Evolutionary conservation across 306 rosid genomes (phyloP), one percentile per base, ranked within the genome.

Genomic region (Gillenia trifoliata): DNA sequence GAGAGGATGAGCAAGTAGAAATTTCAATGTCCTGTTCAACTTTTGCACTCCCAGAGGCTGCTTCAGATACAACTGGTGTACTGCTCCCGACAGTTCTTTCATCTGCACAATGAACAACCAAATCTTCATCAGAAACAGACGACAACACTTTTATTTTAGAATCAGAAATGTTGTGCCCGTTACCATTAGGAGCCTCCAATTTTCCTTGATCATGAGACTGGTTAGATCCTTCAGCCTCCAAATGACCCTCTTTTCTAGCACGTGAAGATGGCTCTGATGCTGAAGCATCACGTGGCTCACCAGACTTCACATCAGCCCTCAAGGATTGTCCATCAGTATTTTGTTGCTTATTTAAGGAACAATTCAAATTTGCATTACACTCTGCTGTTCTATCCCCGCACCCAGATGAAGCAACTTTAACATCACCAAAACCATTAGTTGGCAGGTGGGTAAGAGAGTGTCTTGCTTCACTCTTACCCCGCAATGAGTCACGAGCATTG

Each of bases 21-120:
- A 79, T 82, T 80, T 77, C 93, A 83, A 74, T 73, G 17, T 82
- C 88, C 77, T 81, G 81, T 70, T 86, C 91, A n/a, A 63, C 77
- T 77, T 82, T 70, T 70, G 56, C 78, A 81, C 73, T 74, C 60
- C 66, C 71, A 26, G 75, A 72, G 36, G 77, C 66, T 49, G 74
- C 80, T 81, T 83, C 86, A 25, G 87, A 80, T 60, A 79, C 82
- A 74, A 74, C 59, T 50, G 75, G 80, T 40, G 50, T 64, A 66
- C 62, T 76, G 55, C 79, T 78, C 65, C 84, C 90, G n/a, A 13
- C 52, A 41, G 64, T 70, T 64, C 76, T 78, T 72, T 79, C 90
- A 72, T 74, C 85, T 45, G 75, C 61, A 66, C 26, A 79, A 56
- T 76, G 83, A 56, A 64, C 69, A 78, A 78, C 80, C 74, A 66